Percentiles rank a stretch among this genome's conserved stretches.
Evolutionary conservation across 2,329 filamentous ascomycete species (phyloP).

Genomic region (Pseudogymnoascus sp.): DNA sequence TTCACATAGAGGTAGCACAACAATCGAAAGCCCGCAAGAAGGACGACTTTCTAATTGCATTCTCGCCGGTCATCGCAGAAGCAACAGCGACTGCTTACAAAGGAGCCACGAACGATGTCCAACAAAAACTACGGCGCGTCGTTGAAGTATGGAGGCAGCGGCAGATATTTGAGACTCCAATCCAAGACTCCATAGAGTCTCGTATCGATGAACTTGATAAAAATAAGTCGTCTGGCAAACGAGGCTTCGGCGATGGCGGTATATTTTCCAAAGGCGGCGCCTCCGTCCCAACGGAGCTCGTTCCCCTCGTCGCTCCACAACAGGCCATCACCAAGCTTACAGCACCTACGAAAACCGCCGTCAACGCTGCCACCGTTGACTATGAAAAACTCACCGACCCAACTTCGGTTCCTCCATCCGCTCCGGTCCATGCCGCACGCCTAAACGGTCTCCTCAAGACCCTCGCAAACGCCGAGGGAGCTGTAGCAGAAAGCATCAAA

Average conservation of each 20-base stretch:
- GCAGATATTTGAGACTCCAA: constrained; percentile 70
- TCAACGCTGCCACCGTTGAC: constrained; percentile 68
- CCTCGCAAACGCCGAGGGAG: constrained; percentile 78
- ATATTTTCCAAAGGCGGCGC: constrained; percentile 56
- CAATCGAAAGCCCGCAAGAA: constrained; percentile 90
- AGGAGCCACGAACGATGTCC: constrained; percentile 75
- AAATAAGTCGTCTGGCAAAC: constrained; percentile 43
- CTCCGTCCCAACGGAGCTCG: constrained; percentile 66
- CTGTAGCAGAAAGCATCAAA: constrained; percentile 82
- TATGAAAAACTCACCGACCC: constrained; percentile 78
- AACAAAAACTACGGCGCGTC: constrained; percentile 78
- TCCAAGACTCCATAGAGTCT: constrained; percentile 73
- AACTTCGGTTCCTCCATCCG: constrained; percentile 58
- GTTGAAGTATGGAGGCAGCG: constrained; percentile 92
- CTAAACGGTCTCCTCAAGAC: constrained; percentile 85
- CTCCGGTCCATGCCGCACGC: constrained; percentile 85
- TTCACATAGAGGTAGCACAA: constrained; percentile 73
- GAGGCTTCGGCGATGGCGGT: constrained; percentile 53
- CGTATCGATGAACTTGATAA: constrained; percentile 66
- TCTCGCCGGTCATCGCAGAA: constrained; percentile 85
- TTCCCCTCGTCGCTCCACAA: constrained; percentile 65
- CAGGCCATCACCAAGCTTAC: constrained; percentile 66
- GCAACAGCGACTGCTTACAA: constrained; percentile 88
- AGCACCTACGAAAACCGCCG: constrained; percentile 55
- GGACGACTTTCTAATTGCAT: constrained; percentile 85